Evolutionary conservation across 768 basidiomycete species (phyloP), one percentile per base, ranked within the genome.

Genomic region (Roridomyces roridus): DNA sequence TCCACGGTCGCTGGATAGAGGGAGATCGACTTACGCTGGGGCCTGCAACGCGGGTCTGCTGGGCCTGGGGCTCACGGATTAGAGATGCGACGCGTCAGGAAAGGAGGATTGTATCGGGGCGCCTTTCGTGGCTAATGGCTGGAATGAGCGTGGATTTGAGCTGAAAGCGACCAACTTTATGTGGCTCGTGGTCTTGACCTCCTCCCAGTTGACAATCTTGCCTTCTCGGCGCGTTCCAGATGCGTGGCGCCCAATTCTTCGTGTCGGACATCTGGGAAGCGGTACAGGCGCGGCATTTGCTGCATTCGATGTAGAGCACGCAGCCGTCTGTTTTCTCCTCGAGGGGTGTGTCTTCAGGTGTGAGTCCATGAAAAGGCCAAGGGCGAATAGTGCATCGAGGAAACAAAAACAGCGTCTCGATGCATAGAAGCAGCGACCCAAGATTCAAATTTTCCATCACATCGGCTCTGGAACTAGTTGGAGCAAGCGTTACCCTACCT

Each of bases 191-290:
- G 63, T 60, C 35, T 55, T 62, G 18, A 65, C 49, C 10, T 28
- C 52, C 5, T 65, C 63, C 59, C 60, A 65, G 15, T 51, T 40
- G 20, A 52, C 50, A 3, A 65, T 54, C 24, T 59, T 65, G 21
- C 60, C 63, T 36, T n/a, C 28, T 52, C 60, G 34, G 56, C 63
- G 56, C 63, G 56, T 15, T 45, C 63, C 29, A 65, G 42, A 12
- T 65, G 60, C n/a, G 52, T 48, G 44, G 37, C 46, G 55, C 50
- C 53, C 60, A 61, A n/a, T 62, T 62, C 24, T 44, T 7, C 25
- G 3, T 51, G 10, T n/a, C 44, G 1, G 41, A 17, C 34, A 56
- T 49, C 12, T 51, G 55, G 5, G 53, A 43, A 6, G 60, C 57
- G 37, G 54, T 46, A 21, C 52, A 57, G 46, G 49, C 47, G 24